Base-by-base conservation (phyloP, 345 rosid species). In the Syzygium grande region DNA sequence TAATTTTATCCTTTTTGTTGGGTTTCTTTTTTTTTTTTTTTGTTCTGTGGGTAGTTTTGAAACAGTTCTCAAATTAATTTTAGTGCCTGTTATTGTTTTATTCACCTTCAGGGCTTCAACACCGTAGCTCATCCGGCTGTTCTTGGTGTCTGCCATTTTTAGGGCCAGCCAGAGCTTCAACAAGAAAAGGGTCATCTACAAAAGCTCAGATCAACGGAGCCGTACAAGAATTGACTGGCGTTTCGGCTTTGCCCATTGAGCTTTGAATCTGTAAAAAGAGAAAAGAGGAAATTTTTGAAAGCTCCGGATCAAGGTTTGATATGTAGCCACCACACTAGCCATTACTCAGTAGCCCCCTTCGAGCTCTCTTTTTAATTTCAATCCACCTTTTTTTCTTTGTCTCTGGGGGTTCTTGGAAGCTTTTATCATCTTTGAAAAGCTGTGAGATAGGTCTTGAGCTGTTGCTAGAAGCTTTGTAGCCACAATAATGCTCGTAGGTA, bases 111-210 rank as follows among this genome's bases (percentile, higher is more conserved):
- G 49, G 46, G 49, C 43, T 51, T 25, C 27, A 46, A 51, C 78
- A 51, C 77, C 34, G 30, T 55, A 58, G 29, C 9, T 63, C 52
- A 30, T 38, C 80, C 2, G 51, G 43, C 51, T 52, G 51, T 38
- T 55, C n/a, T 23, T 8, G 14, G 30, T 89, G 89, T 90, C 90
- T 88, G 90, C 93, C 89, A 90, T 89, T 86, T 89, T 90, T 92
- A 89, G 91, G 90, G 90, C 86, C 89, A 84, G 88, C 90, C 73
- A 83, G 86, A 90, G 90, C 93, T 87, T 91, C 89, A 84, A 59
- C 27, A 84, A 85, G 86, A 78, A 41, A 54, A 79, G 43, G 84
- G 51, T 43, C 49, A 12, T 46, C 85, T 38, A 51, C 79, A 89
- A 30, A 51, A 38, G 90, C 85, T 89, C 88, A 87, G 93, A 90